phyloP scores from a whole-genome alignment of 768 basidiomycete species.

The Hortiboletus flavorubellus region DNA sequence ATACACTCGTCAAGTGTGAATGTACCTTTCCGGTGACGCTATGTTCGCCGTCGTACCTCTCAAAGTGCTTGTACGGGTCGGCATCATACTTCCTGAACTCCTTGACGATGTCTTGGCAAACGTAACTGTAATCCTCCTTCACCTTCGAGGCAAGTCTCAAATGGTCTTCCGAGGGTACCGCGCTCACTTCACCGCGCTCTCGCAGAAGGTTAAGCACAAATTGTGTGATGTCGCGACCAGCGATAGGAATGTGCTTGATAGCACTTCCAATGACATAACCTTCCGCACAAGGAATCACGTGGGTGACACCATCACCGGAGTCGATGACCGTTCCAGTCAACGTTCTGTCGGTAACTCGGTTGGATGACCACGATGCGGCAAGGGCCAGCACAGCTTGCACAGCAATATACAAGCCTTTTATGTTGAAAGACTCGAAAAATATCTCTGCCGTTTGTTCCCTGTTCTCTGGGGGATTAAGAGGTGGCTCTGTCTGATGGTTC shows the following conservation, averaged over 20 bases:
- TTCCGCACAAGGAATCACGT: slow-evolving; percentile 94
- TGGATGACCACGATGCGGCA: slow-evolving; percentile 95
- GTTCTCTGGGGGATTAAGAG: slow-evolving; percentile 97
- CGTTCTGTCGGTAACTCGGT: slow-evolving; percentile 83
- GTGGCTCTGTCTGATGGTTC: slow-evolving; percentile 87
- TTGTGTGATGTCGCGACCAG: slow-evolving; percentile 94
- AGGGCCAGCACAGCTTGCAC: slow-evolving; percentile 98
- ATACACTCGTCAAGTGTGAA: not conserved
- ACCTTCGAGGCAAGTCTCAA: slow-evolving; percentile 87
- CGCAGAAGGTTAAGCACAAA: slow-evolving; percentile 95
- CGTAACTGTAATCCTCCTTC: slow-evolving; percentile 98
- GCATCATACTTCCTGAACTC: slow-evolving; percentile 98
- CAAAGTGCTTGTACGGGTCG: slow-evolving; percentile 93
- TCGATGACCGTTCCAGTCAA: slow-evolving; percentile 98
- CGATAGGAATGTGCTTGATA: slow-evolving; percentile 98
- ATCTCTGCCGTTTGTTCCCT: slow-evolving; percentile 99
- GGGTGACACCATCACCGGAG: slow-evolving; percentile 98
- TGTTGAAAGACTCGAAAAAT: slow-evolving; percentile 99
- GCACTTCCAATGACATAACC: slow-evolving; percentile 99
- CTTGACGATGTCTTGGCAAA: slow-evolving; percentile 98
- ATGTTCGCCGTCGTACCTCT: slow-evolving; percentile 90
- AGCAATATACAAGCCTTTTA: slow-evolving; percentile 96
- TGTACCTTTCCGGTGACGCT: slow-evolving; percentile 87
- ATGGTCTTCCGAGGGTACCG: slow-evolving; percentile 96
- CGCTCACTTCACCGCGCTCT: slow-evolving; percentile 87